A percentile compares a stretch with the other conserved stretches of the same genome.
Evolutionary conservation across 306 rosid species (phyloP).

Genomic region (Mimosa bimucronata): DNA sequence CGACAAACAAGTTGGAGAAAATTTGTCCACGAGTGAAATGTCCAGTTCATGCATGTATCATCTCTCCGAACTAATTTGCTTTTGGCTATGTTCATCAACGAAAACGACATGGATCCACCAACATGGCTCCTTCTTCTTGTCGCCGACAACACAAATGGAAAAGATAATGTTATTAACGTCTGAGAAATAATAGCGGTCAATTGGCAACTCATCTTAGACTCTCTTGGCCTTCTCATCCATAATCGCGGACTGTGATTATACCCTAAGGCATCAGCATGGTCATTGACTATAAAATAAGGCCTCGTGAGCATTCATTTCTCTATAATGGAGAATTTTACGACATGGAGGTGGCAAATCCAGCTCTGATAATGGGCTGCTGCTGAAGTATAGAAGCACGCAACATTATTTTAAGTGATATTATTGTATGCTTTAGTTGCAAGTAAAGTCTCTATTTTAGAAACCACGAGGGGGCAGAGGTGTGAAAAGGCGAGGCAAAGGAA

Average conservation of each 20-base stretch:
- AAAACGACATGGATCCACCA: constrained; percentile 53
- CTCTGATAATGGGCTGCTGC: constrained; percentile 21
- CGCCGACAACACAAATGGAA: constrained; percentile 38
- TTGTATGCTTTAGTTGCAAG: constrained; percentile 47
- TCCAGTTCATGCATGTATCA: constrained; percentile 44
- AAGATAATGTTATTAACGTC: constrained; percentile 53
- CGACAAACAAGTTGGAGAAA: constrained; percentile 20
- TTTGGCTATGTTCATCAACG: constrained; percentile 32
- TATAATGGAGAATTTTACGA: constrained; percentile 26
- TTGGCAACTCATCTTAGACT: constrained; percentile 33
- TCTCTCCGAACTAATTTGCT: constrained; percentile 32
- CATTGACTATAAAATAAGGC: constrained; percentile 28
- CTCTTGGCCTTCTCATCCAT: background rate
- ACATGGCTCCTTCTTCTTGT: constrained; percentile 65
- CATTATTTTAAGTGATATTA: constrained; percentile 35
- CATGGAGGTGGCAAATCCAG: constrained; percentile 36
- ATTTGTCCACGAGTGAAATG: constrained; percentile 55
- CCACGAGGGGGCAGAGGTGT: constrained; percentile 37
- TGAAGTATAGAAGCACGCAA: constrained; percentile 20
- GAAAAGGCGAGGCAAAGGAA: constrained; percentile 34
- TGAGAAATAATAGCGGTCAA: constrained; percentile 31
- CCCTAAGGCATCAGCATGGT: constrained; percentile 4
- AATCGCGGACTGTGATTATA: background rate
- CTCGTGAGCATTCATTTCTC: constrained; percentile 30
- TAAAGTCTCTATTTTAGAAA: constrained; percentile 37